A percentile compares a stretch with the other conserved stretches of the same genome.
These are phyloP conservation scores for Phytophthora tubulina DNA, from an alignment of 352 stramenopile species.

Conservation along the genomic window DNA sequence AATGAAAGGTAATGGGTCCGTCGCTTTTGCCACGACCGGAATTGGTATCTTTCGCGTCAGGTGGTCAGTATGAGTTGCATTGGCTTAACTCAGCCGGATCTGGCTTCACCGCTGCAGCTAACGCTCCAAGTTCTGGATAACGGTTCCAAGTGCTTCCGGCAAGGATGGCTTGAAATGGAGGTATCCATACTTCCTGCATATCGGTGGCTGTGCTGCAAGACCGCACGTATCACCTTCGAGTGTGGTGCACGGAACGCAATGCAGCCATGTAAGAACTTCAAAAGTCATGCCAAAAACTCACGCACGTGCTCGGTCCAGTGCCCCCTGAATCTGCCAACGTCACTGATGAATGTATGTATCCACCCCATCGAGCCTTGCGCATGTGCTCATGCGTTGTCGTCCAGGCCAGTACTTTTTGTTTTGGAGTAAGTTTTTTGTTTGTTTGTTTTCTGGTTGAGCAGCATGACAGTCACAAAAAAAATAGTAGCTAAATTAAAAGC, in stretches of 20 bases:
- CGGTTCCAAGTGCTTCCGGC: neutral
- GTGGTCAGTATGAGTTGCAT: neutral
- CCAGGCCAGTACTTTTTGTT: too few relatives aligned
- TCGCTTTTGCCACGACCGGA: neutral
- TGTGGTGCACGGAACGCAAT: neutral
- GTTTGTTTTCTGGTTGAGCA: too few relatives aligned
- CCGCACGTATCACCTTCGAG: conserved; percentile 1
- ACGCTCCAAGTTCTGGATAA: conserved; percentile 18
- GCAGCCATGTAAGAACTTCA: neutral
- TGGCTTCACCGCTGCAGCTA: neutral
- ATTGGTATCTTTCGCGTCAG: conserved; percentile 6
- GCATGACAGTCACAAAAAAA: too few relatives aligned
- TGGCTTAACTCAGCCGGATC: conserved; percentile 1
- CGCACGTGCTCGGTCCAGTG: conserved; percentile 3
- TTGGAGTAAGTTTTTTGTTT: too few relatives aligned
- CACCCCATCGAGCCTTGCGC: too few relatives aligned
- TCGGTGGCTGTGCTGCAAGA: neutral
- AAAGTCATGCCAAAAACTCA: neutral
- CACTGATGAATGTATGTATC: too few relatives aligned
- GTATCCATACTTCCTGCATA: too few relatives aligned
- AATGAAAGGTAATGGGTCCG: neutral
- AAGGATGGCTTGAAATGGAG: too few relatives aligned
- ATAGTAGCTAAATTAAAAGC: too few relatives aligned
- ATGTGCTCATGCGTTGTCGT: too few relatives aligned
- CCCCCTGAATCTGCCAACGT: neutral